A percentile compares a stretch with the other conserved stretches of the same genome.
phyloP scores from a whole-genome alignment of 2,329 filamentous ascomycete species.

The Exophiala spinifera region DNA sequence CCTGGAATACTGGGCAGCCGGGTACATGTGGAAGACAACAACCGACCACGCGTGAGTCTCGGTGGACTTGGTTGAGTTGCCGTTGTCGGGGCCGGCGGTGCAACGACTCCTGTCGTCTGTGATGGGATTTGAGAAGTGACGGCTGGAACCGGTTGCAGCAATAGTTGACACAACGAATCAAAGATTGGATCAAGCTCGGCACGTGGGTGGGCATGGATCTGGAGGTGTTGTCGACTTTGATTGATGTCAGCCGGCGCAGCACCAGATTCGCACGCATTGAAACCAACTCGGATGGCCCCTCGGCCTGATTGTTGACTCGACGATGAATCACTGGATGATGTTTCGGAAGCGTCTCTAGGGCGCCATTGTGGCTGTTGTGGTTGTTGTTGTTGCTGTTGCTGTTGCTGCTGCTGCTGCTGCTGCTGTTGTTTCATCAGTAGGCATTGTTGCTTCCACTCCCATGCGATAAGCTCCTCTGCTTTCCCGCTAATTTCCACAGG shows the following conservation, averaged over 20 bases:
- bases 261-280: too few relatives aligned
- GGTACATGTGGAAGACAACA: neutral
- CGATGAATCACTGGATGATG: too few relatives aligned
- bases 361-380: neutral
- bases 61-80: too few relatives aligned
- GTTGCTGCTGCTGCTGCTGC: constrained; percentile 2
- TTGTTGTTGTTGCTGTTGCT: neutral
- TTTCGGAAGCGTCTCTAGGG: too few relatives aligned
- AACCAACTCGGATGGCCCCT: too few relatives aligned
- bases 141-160: neutral
- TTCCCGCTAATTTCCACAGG: neutral
- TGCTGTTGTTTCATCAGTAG: neutral
- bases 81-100: too few relatives aligned
- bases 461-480: neutral
- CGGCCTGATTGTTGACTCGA: too few relatives aligned
- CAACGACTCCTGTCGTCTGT: neutral
- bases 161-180: neutral
- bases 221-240: neutral
- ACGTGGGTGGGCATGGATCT: neutral
- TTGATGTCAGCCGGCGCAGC: too few relatives aligned
- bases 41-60: too few relatives aligned
- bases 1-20: neutral
- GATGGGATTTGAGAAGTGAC: neutral
- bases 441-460: neutral
- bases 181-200: neutral